Percentiles rank a stretch among this genome's conserved stretches.
These are phyloP conservation scores for Rhytidiadelphus loreus DNA, from an alignment of 225 moss, liverwort and hornwort genomes.

Conservation along the genomic window DNA sequence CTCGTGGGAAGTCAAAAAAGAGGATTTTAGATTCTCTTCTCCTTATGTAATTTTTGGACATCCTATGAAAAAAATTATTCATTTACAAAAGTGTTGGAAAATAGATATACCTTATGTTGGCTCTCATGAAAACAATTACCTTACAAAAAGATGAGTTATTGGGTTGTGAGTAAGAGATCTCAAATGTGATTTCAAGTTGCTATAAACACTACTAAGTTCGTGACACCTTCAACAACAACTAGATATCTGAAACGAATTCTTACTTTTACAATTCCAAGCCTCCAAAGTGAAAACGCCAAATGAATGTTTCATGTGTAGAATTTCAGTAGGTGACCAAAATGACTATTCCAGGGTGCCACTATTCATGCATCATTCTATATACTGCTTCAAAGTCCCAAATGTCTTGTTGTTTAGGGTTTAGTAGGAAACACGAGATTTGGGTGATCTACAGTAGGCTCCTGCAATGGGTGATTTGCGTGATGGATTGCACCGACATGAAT, in stretches of 20 bases:
- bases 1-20: neutral
- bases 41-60: neutral
- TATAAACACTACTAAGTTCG: neutral
- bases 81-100: neutral
- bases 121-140: neutral
- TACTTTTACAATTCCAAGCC: neutral
- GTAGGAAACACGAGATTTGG: no score
- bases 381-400: neutral
- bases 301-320: neutral
- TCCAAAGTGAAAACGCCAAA: accelerated
- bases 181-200: neutral
- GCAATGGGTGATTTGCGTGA: neutral
- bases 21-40: neutral
- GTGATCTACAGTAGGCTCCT: no score
- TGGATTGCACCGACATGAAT: neutral
- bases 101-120: accelerated
- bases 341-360: neutral
- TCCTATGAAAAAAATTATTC: neutral
- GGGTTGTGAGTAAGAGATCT: accelerated
- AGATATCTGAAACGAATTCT: neutral
- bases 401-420: no score
- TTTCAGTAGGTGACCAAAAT: neutral
- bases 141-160: neutral
- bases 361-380: neutral
- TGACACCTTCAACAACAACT: neutral